Evolutionary conservation across 768 basidiomycete genomes (phyloP), one percentile per base, ranked within the genome.

Genomic region (Leccinum incarnatum): DNA sequence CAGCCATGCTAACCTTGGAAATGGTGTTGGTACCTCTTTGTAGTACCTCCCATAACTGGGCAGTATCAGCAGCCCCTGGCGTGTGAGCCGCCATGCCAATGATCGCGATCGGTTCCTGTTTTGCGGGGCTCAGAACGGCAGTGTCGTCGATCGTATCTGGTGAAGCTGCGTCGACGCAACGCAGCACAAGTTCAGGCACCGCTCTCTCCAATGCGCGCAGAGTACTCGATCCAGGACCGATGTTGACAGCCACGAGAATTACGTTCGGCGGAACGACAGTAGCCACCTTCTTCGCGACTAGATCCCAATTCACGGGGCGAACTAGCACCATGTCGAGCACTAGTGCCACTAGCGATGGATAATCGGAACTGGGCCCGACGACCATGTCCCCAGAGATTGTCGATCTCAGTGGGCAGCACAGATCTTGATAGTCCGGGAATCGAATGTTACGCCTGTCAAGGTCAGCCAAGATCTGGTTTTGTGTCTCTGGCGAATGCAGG

Each of bases 71-170:
- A 2, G 87, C 86, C 3, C 86, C 83, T 0, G 80, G 80, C 23
- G 79, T 67, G 37, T 74, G 81, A 45, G 83, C 77, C 1, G 87
- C 84, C 86, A 89, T 88, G 9, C 89, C 89, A 51, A 89, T 75
- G 56, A 90, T 82, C 0, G 89, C 89, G 51, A 91, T 82, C 3
- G 83, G 79, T 49, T 83, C 78, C 60, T 79, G 77, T 42, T 74
- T 75, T 5, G 57, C 55, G 21, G 40, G 53, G 9, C 42, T 14
- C 8, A 53, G 36, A 32, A 12, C 14, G 10, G 58, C 51, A n/a
- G 51, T 58, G 5, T 51, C 30, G 19, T 42, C 23, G 25, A 62
- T 65, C 14, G 14, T 36, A 36, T 36, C 14, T 15, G 34, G 14
- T 36, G 34, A 36, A 36, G 34, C 34, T 36, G 34, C 34, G 14